Evolutionary conservation across 176 grass and related monocot species (phyloP), one percentile per base, ranked within the genome.

Genomic region (Triticum aestivum): DNA sequence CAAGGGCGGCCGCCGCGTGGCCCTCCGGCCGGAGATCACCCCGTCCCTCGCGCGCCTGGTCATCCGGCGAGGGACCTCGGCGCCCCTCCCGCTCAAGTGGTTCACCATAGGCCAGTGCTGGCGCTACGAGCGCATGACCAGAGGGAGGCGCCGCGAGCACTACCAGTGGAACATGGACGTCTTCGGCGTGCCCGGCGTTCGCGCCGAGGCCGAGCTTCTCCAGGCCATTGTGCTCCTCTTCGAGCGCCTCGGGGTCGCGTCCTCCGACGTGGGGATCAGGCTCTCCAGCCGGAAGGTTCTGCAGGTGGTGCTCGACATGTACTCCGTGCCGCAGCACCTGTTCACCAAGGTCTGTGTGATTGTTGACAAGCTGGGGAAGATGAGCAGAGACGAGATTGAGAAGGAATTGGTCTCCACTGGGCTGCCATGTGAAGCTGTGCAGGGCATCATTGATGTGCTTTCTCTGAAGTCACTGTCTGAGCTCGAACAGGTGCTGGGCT

Each of bases 111-210:
- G 93, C 75, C 91, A 98, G 18, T 98, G 95, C 66, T 98, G 93
- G 95, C 84, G 95, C 21, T 98, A 95, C 77, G 95, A 98, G 65
- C 87, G 95, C 41, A 98, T 98, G 93, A 98, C 95, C 58, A 86
- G 91, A 84, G 95, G 93, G 64, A 95, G 95, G 68, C 85, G 93
- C 38, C 85, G 89, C 62, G 91, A 98, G 14, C 91, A 98, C 89
- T 98, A 95, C 73, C 93, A 98, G 79, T 95, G 93, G 96, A 98
- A 95, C 81, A 95, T 98, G 96, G 96, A 95, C 89, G 86, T 98
- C 30, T 91, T 98, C 76, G 93, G 96, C 65, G 75, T 98, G 77
- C 65, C 93, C 61, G 90, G 83, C 91, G 88, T 95, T 29, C 91
- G 88, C 79, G 91, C 92, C 39, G 92, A 97, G 79, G 89, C 89